These are phyloP conservation scores for Russula vinacea DNA, from an alignment of 768 basidiomycete genomes.

Conservation along the genomic window DNA sequence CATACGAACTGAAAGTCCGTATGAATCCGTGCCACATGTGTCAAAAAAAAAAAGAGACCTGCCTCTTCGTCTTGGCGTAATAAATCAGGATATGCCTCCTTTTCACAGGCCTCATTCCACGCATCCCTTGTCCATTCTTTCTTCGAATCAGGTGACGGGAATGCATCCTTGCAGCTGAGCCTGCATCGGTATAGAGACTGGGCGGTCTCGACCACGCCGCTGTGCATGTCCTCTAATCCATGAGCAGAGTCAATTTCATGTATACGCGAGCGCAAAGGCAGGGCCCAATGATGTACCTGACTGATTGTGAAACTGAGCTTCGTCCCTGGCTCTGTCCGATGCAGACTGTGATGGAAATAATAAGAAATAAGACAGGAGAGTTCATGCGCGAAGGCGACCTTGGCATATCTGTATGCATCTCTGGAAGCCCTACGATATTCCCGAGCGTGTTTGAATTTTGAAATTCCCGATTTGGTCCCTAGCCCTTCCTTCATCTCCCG, in stretches of 20 bases:
- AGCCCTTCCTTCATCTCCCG: background rate
- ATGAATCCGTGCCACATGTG: constrained; percentile 1
- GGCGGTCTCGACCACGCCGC: background rate
- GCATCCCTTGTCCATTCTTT: background rate
- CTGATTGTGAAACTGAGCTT: background rate
- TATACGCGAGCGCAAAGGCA: no score
- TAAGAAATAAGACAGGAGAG: constrained; percentile 1
- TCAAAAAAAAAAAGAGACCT: background rate
- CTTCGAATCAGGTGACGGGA: background rate
- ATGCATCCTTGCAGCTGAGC: constrained; percentile 19
- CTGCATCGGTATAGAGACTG: background rate
- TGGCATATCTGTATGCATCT: background rate
- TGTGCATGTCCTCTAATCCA: background rate
- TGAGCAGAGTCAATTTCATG: background rate
- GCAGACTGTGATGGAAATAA: background rate
- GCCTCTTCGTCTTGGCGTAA: background rate
- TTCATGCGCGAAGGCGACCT: background rate
- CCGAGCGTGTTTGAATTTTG: background rate
- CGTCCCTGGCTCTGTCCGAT: constrained; percentile 5
- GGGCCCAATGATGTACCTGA: background rate
- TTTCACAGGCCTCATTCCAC: constrained; percentile 8
- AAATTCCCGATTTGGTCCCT: background rate
- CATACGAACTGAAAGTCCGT: background rate
- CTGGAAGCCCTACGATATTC: background rate
- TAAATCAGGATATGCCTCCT: background rate